Evolutionary conservation across 2,329 filamentous ascomycete species (phyloP), one percentile per base, ranked within the genome.

Genomic region (Kalaharituber pfeilii): DNA sequence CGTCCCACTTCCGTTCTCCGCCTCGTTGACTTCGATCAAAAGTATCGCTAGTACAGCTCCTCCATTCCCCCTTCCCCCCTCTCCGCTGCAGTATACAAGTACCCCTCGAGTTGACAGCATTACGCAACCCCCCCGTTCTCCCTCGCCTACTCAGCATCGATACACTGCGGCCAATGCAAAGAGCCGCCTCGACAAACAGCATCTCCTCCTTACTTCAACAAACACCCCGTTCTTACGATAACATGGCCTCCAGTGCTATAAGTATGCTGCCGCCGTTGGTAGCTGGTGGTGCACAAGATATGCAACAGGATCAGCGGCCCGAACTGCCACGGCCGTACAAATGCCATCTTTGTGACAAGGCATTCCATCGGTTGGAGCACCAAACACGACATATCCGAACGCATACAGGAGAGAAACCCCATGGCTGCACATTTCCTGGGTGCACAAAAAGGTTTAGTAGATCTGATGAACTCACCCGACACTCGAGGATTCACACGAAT

Each of bases 401-500:
- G 5, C 89, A 98, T 70, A 98, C 89, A 0, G 91, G 89, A 65
- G 89, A 98, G 74, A 98, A 96, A 76, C 89, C 89, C 49, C 91
- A 96, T 66, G 88, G 85, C 59, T 98, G 89, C 78, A 82, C 86
- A 68, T 95, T 89, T 66, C 87, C 86, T 3, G 87, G 88, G 64
- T 96, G 89, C 79, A 89, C 85, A 64, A 96, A 96, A 73, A 86
- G 89, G 65, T 96, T 98, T 73, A 94, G 86, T 60, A 82, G 89
- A 60, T 95, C 89, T 11, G 89, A 98, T 67, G 89, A 98, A 72
- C 76, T 98, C 63, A 98, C 91, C 59, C 82, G 89, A 58, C 89
- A 98, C 72, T 95, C 89, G 67, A 80, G 89, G 68, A 98, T 98
- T 72, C 89, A 98, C 78, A 95, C 86, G 79, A 98, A 96, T 72